Conservation (phyloP, 805 yeast species). For the Yarrowia deformans region DNA sequence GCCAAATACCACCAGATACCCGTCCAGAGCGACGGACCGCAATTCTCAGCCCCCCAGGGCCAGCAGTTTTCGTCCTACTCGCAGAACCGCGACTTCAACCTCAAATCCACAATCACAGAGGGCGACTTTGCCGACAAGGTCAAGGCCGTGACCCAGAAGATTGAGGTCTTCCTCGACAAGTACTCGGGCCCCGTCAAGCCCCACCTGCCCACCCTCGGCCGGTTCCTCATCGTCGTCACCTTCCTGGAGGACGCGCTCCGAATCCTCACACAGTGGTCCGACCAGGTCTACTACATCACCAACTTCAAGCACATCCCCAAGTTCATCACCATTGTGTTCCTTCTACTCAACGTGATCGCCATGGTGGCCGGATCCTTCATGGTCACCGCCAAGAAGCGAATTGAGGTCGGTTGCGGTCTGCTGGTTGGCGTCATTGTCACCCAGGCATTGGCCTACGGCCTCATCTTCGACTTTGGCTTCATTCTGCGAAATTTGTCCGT, state of each 20-base stretch:
- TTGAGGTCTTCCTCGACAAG: slow-evolving; percentile 49
- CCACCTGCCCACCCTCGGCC: slow-evolving; percentile 81
- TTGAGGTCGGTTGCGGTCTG: slow-evolving; percentile 72
- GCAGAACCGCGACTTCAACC: slow-evolving; percentile 35
- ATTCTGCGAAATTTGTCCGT: slow-evolving; percentile 87
- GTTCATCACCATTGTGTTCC: slow-evolving; percentile 76
- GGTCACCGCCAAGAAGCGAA: slow-evolving; percentile 71
- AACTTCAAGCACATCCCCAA: slow-evolving; percentile 80
- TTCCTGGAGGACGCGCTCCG: slow-evolving; percentile 89
- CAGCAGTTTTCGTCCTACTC: slow-evolving; percentile 38
- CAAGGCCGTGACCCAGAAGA: slow-evolving; percentile 44
- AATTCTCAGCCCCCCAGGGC: slow-evolving; percentile 47
- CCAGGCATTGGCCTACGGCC: slow-evolving; percentile 90
- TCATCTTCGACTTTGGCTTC: slow-evolving; percentile 79
- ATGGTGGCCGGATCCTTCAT: slow-evolving; percentile 79
- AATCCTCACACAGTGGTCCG: slow-evolving; percentile 86
- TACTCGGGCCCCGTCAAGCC: slow-evolving; percentile 51
- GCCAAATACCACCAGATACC: slow-evolving; percentile 40
- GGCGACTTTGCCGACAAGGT: slow-evolving; percentile 40
- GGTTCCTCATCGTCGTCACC: slow-evolving; percentile 91
- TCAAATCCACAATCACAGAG: slow-evolving; percentile 36
- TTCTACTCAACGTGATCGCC: slow-evolving; percentile 65
- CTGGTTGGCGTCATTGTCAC: slow-evolving; percentile 73
- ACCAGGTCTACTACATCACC: slow-evolving; percentile 84
- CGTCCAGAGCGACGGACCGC: slow-evolving; percentile 38